Evolutionary conservation across 164 flowering plant genomes (phyloP).

Genomic region (Santalum album): DNA sequence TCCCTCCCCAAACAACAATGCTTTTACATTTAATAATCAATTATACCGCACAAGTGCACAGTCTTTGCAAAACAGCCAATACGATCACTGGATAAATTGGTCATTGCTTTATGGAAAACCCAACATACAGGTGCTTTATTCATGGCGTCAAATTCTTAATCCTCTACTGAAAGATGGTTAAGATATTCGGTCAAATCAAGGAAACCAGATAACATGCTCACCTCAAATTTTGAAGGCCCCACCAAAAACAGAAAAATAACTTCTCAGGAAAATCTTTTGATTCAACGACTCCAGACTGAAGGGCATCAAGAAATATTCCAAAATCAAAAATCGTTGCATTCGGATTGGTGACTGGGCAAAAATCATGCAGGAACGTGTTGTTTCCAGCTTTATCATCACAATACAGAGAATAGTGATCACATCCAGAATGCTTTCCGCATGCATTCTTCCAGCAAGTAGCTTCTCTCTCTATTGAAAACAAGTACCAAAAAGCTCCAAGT

Average conservation of each 20-base stretch:
- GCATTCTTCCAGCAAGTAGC: not conserved
- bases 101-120: too few relatives aligned
- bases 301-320: not conserved
- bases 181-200: too few relatives aligned
- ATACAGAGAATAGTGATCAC: not conserved
- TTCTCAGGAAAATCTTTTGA: not conserved
- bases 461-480: not conserved
- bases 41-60: too few relatives aligned
- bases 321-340: not conserved
- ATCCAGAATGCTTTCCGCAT: not conserved
- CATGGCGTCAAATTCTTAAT: too few relatives aligned
- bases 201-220: not conserved
- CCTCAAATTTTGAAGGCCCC: not conserved
- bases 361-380: not conserved
- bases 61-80: too few relatives aligned
- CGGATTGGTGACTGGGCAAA: not conserved
- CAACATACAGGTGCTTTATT: too few relatives aligned
- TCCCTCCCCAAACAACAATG: too few relatives aligned
- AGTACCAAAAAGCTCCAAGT: slow-evolving; percentile 11
- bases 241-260: not conserved
- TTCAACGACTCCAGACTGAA: not conserved
- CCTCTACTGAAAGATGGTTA: too few relatives aligned
- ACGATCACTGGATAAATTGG: too few relatives aligned
- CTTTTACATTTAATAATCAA: too few relatives aligned
- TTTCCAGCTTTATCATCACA: not conserved